Evolutionary conservation across 1,139 yeast species (phyloP).

Genomic region (Debaryomycetaceae sp.): DNA sequence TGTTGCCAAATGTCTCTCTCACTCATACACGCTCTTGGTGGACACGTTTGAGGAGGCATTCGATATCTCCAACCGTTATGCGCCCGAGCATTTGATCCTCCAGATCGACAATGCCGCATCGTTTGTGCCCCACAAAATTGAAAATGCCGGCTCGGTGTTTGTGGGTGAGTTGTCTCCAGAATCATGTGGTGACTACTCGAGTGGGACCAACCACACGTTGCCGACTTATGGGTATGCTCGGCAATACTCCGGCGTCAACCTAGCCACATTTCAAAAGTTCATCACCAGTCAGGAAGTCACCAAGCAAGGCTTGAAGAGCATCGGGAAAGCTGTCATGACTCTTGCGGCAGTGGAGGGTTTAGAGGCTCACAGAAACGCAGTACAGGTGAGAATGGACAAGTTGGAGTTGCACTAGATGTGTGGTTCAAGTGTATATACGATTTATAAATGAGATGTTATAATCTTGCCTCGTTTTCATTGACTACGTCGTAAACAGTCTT

Average conservation of each 20-base stretch:
- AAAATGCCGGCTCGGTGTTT: slow-evolving; percentile 93
- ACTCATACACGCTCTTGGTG: slow-evolving; percentile 77
- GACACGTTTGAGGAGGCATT: slow-evolving; percentile 72
- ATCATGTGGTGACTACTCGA: slow-evolving; percentile 96
- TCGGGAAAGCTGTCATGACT: slow-evolving; percentile 94
- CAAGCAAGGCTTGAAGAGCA: slow-evolving; percentile 75
- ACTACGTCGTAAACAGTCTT: slow-evolving; percentile 14
- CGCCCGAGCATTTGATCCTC: slow-evolving; percentile 94
- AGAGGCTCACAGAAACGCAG: slow-evolving; percentile 96
- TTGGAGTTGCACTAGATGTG: slow-evolving; percentile 41
- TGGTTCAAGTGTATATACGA: slow-evolving; percentile 7
- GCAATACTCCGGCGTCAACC: slow-evolving; percentile 96
- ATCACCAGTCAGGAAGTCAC: slow-evolving; percentile 90
- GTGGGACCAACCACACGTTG: slow-evolving; percentile 95
- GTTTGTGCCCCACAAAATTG: slow-evolving; percentile 66
- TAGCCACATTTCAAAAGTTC: slow-evolving; percentile 91
- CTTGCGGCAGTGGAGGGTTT: slow-evolving; percentile 96
- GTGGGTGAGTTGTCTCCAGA: slow-evolving; percentile 97
- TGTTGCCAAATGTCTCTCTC: slow-evolving; percentile 85
- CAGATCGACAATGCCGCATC: slow-evolving; percentile 76
- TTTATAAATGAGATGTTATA: background rate
- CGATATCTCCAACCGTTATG: slow-evolving; percentile 79
- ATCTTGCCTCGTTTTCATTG: slow-evolving; percentile 1
- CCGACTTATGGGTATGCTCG: slow-evolving; percentile 98
- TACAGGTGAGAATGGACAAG: slow-evolving; percentile 85